These are phyloP conservation scores for Picochlorum sp. DNA, from an alignment of 139 green algal genomes.

Conservation along the genomic window DNA sequence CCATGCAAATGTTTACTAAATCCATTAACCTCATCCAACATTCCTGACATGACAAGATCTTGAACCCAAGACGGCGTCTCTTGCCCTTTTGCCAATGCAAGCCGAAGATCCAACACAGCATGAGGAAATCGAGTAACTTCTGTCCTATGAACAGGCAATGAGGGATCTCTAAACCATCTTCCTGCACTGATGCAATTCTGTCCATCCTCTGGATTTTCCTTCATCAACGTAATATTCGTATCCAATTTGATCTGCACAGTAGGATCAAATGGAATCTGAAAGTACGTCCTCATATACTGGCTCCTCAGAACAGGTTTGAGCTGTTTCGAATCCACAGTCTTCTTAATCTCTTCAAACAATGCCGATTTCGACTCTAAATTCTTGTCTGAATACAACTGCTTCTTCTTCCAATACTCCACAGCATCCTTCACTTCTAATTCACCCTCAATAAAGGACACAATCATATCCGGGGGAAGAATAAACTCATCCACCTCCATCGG, in stretches of 20 bases:
- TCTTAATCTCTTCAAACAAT: slow-evolving; percentile 71
- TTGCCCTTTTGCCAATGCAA: slow-evolving; percentile 68
- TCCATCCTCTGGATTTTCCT: slow-evolving; percentile 83
- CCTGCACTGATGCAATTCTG: slow-evolving; percentile 36
- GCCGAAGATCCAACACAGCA: slow-evolving; percentile 87
- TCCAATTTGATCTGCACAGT: slow-evolving; percentile 82
- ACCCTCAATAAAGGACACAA: slow-evolving; percentile 72
- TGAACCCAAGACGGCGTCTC: slow-evolving; percentile 67
- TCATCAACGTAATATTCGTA: slow-evolving; percentile 92
- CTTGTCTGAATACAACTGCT: neutral
- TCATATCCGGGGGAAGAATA: slow-evolving; percentile 43
- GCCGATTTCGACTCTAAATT: slow-evolving; percentile 49
- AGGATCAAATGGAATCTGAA: slow-evolving; percentile 89
- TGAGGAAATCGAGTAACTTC: slow-evolving; percentile 88
- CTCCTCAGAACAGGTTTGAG: slow-evolving; percentile 79
- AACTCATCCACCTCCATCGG: slow-evolving; percentile 73
- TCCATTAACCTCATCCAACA: slow-evolving; percentile 68
- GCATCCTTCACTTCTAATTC: slow-evolving; percentile 39
- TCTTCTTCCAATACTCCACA: slow-evolving; percentile 13
- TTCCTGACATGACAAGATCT: slow-evolving; percentile 60
- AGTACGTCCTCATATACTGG: slow-evolving; percentile 87
- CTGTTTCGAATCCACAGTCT: slow-evolving; percentile 82
- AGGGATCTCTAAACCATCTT: slow-evolving; percentile 65
- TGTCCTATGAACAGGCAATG: slow-evolving; percentile 52
- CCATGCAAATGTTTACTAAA: slow-evolving; percentile 94